Base-by-base conservation (phyloP, 352 stramenopile genomes). In the Pythium volutum region DNA sequence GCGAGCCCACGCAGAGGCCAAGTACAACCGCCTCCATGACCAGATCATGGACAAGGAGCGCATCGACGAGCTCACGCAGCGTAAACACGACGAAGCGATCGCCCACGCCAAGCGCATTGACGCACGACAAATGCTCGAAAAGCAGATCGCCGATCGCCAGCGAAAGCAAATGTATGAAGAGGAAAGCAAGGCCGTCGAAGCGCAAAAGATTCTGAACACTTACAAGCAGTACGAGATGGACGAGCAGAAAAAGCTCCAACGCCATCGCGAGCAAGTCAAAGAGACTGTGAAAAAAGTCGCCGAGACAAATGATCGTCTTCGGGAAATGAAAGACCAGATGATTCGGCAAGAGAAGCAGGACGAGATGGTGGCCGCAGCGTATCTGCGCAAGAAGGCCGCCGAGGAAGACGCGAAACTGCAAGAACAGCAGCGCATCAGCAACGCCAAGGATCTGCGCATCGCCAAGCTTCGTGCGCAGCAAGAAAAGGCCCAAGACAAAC, bases 211-310 rank as follows among this genome's bases (percentile, higher is more conserved):
- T 54, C 70, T 93, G 33, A 75, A 77, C 33, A 85, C 79, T 14
- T 93, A 91, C 73, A 93, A 91, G 55, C 76, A 90, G 55, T 93
- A 90, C 59, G 84, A 93, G 47, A 18, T 69, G 3, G 83, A 91
- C 49, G 83, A 91, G 50, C 53, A 85, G 52, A 55, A 61, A 10
- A 91, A 91, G 43, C 59, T 79, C 11, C 70, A 76, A 53, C 75
- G 76, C 14, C 76, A 86, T 18, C 71, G 62, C 12, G 76, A 82
- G 16, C 68, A 75, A 34, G 60, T 75, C 23, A 77, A 76, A 25
- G 64, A 74, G 15, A 79, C 73, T 15, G 68, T 82, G 41, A 53
- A 68, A 11, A 73, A 87, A 33, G 75, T 90, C 15, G 73, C 71
- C 8, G 58, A 75, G 45, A 91, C 83, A 10, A 93, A 93, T 65